These are phyloP conservation scores for Pestalotiopsis fici DNA, from an alignment of 2,329 filamentous ascomycete genomes.

Conservation along the genomic window DNA sequence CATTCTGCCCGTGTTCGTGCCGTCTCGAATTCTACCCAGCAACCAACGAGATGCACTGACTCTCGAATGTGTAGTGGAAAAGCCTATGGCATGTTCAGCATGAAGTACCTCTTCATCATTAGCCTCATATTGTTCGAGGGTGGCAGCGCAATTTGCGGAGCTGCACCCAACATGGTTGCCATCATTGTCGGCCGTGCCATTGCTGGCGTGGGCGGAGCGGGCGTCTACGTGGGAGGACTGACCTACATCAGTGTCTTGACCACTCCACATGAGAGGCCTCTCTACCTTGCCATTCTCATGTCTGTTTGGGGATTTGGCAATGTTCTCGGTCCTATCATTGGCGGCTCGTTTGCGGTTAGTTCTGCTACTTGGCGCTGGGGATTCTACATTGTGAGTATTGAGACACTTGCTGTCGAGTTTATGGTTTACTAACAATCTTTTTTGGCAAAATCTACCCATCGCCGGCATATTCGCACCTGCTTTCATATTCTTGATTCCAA, in stretches of 20 bases:
- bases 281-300: constrained; percentile 1
- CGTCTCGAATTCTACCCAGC: background rate
- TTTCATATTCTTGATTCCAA: constrained; percentile 29
- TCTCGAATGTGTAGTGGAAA: constrained; percentile 23
- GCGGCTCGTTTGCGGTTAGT: constrained; percentile 9
- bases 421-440: rapidly evolving
- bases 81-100: constrained; percentile 41
- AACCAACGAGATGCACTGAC: background rate
- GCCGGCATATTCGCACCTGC: constrained; percentile 33
- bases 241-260: constrained; percentile 19
- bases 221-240: constrained; percentile 36
- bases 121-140: constrained; percentile 25
- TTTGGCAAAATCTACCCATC: constrained; percentile 43
- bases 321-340: constrained; percentile 9
- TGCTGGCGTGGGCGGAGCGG: constrained; percentile 41
- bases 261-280: background rate
- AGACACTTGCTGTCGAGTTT: no score
- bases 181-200: constrained; percentile 46
- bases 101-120: constrained; percentile 39
- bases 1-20: constrained; percentile 19
- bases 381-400: constrained; percentile 46
- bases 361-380: constrained; percentile 13
- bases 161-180: constrained; percentile 41
- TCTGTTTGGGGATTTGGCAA: constrained; percentile 10
- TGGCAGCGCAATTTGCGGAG: constrained; percentile 39